Evolutionary conservation across 805 yeast species (phyloP).

Genomic region (Spathaspora gorwiae): DNA sequence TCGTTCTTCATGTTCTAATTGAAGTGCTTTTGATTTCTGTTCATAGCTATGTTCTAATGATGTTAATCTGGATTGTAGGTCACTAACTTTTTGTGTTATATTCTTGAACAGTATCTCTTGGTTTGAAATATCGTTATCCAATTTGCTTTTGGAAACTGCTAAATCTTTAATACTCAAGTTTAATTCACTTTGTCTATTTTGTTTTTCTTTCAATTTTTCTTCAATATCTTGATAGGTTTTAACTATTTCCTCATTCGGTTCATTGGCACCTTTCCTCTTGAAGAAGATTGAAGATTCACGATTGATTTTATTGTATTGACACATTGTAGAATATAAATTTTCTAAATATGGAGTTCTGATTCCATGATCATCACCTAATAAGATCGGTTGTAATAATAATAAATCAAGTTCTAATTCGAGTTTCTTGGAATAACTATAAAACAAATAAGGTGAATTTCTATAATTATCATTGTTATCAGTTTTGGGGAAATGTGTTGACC

Average conservation of each 20-base stretch:
- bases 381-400: conserved; percentile 76
- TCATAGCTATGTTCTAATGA: conserved; percentile 4
- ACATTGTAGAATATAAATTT: conserved; percentile 72
- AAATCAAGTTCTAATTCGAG: conserved; percentile 64
- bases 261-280: conserved; percentile 12
- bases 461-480: conserved; percentile 26
- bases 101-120: conserved; percentile 13
- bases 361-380: conserved; percentile 83
- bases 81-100: conserved; percentile 2
- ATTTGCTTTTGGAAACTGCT: conserved; percentile 13
- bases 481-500: conserved; percentile 44
- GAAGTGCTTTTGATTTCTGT: background rate
- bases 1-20: conserved; percentile 4
- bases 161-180: conserved; percentile 11
- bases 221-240: conserved; percentile 1
- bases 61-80: conserved; percentile 2
- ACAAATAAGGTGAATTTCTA: conserved; percentile 52
- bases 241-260: background rate
- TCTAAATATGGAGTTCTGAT: conserved; percentile 89
- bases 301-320: conserved; percentile 55
- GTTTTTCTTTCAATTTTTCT: conserved; percentile 7
- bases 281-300: conserved; percentile 26
- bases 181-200: conserved; percentile 12
- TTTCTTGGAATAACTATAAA: conserved; percentile 58
- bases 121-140: conserved; percentile 17